phyloP scores from a whole-genome alignment of 2,329 filamentous ascomycete species.

The Scopulariopsis brevicaulis region DNA sequence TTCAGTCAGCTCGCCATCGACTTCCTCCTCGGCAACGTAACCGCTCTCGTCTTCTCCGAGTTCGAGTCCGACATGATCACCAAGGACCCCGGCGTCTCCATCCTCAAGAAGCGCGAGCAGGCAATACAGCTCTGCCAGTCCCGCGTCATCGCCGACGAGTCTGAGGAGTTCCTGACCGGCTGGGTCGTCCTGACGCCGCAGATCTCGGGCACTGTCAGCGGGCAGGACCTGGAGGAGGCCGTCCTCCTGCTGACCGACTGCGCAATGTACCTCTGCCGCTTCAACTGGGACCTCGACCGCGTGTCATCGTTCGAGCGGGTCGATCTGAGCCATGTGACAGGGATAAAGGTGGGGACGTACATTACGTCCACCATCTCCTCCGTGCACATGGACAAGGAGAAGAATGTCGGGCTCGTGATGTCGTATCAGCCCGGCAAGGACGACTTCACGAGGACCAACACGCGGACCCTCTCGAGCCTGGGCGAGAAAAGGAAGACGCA shows the following conservation, averaged over 20 bases:
- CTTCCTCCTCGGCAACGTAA: conserved; percentile 83
- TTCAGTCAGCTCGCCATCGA: conserved; percentile 94
- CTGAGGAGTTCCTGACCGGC: conserved; percentile 75
- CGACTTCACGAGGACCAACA: conserved; percentile 72
- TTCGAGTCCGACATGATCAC: conserved; percentile 92
- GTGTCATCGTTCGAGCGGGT: conserved; percentile 86
- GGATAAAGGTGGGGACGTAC: conserved; percentile 73
- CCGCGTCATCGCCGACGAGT: conserved; percentile 73
- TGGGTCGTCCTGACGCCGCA: conserved; percentile 81
- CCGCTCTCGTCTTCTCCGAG: conserved; percentile 76
- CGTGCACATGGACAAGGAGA: conserved; percentile 62
- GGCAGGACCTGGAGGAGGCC: conserved; percentile 74
- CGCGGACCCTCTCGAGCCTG: conserved; percentile 59
- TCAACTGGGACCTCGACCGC: conserved; percentile 94
- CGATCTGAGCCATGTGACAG: conserved; percentile 59
- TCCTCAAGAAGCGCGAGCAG: conserved; percentile 71
- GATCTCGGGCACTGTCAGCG: conserved; percentile 54
- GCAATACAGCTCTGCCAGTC: conserved; percentile 84
- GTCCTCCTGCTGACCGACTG: conserved; percentile 77
- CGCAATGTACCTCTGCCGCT: conserved; percentile 79
- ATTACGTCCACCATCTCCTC: conserved; percentile 79
- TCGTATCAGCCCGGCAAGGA: conserved; percentile 61
- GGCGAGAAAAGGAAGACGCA: conserved; percentile 12
- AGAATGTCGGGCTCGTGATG: conserved; percentile 77
- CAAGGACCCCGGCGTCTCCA: conserved; percentile 80